phyloP scores from a whole-genome alignment of 2,329 filamentous ascomycete species.

The Phyllosticta citriasiana region DNA sequence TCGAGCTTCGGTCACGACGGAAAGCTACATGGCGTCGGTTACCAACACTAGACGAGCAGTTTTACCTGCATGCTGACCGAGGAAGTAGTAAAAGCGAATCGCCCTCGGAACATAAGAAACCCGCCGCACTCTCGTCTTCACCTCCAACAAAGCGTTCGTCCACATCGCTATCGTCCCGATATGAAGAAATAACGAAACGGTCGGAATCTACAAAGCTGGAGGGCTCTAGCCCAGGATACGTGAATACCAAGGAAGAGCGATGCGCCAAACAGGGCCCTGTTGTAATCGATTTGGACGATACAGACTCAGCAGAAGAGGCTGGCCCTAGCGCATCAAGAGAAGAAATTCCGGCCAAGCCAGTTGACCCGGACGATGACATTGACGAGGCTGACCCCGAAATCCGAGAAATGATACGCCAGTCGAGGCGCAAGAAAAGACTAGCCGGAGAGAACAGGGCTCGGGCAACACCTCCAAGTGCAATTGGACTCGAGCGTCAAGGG shows the following conservation, averaged over 20 bases:
- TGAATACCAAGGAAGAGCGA: background rate
- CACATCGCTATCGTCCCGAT: slow-evolving; percentile 20
- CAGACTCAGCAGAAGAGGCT: background rate
- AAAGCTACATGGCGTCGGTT: background rate
- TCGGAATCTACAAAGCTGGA: background rate
- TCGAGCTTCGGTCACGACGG: background rate
- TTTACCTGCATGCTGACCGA: background rate
- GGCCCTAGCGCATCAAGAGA: background rate
- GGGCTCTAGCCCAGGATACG: background rate
- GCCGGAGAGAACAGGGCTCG: background rate
- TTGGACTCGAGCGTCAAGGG: background rate
- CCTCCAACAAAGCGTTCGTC: slow-evolving; percentile 10
- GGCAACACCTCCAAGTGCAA: background rate
- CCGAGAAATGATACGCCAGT: slow-evolving; percentile 19
- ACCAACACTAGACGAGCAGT: background rate
- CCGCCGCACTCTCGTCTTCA: slow-evolving; percentile 10
- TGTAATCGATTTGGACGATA: slow-evolving; percentile 6
- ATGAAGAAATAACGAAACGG: slow-evolving; percentile 19
- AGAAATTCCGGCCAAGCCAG: background rate
- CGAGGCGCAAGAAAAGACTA: background rate
- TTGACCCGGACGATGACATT: slow-evolving; percentile 18
- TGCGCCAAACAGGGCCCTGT: background rate
- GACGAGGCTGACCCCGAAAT: slow-evolving; percentile 22
- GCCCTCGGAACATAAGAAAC: background rate
- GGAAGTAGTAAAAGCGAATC: background rate